Base-by-base conservation (phyloP, 73 alveolate genomes). In the Blepharisma japonicum region DNA sequence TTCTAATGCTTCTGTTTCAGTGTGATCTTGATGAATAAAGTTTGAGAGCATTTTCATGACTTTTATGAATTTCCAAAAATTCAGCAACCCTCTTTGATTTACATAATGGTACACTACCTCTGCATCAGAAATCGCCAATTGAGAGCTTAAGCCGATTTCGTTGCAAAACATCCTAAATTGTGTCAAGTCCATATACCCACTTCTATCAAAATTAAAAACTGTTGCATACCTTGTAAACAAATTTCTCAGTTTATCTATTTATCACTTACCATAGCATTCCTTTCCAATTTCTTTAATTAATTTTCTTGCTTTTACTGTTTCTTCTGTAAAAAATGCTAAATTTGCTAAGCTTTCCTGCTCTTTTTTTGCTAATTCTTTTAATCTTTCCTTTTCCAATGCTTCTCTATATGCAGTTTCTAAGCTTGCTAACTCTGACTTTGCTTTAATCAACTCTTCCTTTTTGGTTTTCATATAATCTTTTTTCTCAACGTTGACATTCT, bases 221-320 rank as follows among this genome's bases (percentile, higher is more conserved):
- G 74, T 61, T 25, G 74, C 74, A 61, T 61, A 61, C 46, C 74
- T 61, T 14, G 23, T 61, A 25, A 61, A 61, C 74, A 61, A 61
- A 61, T 61, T 39, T 18, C 74, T 14, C 11, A 61, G 47, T 61
- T 61, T 61, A 9, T 14, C 74, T 61, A 25, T 0, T 2, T 61
- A 61, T 5, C 23, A 8, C 47, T 61, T 61, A 61, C 74, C 46
- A 25, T 61, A 61, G 23, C 47, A n/a, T 61, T 61, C 74, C 2
- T 61, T 61, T 2, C 74, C 74, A 18, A 61, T 61, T 25, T 61
- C 74, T 14, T 25, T 14, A n/a, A 61, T 61, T 61, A 61, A 61
- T 14, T n/a, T 14, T 61, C 23, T n/a, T 14, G 74, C 74, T 61
- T 39, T 61, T 61, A n/a, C 2, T 18, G 74, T 61, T 14, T n/a